Evolutionary conservation across 2,329 filamentous ascomycete species (phyloP).

Genomic region (Aspergillus pseudonomiae): DNA sequence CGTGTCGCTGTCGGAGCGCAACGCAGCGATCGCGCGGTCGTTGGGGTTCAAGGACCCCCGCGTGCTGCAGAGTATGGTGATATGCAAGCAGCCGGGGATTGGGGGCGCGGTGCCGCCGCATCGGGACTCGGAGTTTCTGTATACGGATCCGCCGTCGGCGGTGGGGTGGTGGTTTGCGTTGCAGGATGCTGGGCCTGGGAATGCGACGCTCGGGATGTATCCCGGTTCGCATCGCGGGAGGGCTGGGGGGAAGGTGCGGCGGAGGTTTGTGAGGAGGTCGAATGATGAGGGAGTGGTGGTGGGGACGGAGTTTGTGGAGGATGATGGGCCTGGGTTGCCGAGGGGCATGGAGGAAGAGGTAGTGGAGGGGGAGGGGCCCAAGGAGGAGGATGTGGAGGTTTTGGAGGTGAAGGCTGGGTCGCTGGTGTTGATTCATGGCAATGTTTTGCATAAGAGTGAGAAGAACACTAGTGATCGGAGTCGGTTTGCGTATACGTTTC

Average conservation of each 20-base stretch:
- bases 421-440: constrained; percentile 92
- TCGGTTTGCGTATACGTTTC: constrained; percentile 95
- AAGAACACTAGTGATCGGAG: constrained; percentile 84
- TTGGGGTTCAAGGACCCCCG: constrained; percentile 77
- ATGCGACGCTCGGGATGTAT: constrained; percentile 87
- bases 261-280: constrained; percentile 70
- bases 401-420: constrained; percentile 90
- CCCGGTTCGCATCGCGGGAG: constrained; percentile 68
- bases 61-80: constrained; percentile 91
- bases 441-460: constrained; percentile 94
- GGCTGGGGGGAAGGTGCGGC: constrained; percentile 65
- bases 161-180: constrained; percentile 98
- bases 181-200: constrained; percentile 83
- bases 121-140: constrained; percentile 90
- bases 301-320: constrained; percentile 71
- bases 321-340: constrained; percentile 68
- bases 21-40: constrained; percentile 66
- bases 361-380: constrained; percentile 36
- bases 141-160: constrained; percentile 83
- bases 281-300: constrained; percentile 29
- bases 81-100: constrained; percentile 97
- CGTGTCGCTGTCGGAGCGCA: constrained; percentile 51
- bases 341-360: constrained; percentile 51
- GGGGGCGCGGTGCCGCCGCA: constrained; percentile 89
- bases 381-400: constrained; percentile 64